Percentiles rank a stretch among this genome's conserved stretches.
Evolutionary conservation across 441 rosid species (phyloP).

Genomic region (Erysimum pusillum): DNA sequence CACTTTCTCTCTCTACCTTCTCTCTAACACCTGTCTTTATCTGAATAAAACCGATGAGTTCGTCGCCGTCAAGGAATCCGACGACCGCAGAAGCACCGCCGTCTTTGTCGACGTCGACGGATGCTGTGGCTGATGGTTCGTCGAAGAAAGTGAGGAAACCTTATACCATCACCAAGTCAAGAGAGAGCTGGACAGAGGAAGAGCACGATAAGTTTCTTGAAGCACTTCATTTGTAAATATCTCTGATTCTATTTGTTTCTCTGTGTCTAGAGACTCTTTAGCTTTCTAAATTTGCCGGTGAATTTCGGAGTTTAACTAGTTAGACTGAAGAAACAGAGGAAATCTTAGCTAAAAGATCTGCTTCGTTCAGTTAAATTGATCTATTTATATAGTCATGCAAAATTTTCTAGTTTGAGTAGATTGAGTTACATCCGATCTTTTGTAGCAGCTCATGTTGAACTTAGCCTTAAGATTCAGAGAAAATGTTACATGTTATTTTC

Average conservation of each 20-base stretch:
- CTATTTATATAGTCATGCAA: not conserved
- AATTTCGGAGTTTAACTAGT: not conserved
- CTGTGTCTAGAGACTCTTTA: not conserved
- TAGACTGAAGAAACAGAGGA: conserved; percentile 9
- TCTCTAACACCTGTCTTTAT: conserved; percentile 19
- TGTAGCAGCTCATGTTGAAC: not conserved
- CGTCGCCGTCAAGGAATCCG: conserved; percentile 51
- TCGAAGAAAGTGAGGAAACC: conserved; percentile 69
- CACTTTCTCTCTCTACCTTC: conserved; percentile 6
- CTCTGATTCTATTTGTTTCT: conserved; percentile 1
- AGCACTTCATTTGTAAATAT: conserved; percentile 63
- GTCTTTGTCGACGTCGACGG: conserved; percentile 45
- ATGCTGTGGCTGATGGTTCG: conserved; percentile 42
- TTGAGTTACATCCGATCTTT: conserved; percentile 2
- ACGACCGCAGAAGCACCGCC: conserved; percentile 45
- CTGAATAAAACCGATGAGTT: conserved; percentile 42
- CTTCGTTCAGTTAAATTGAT: not conserved
- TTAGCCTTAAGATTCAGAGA: not conserved
- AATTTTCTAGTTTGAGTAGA: not conserved
- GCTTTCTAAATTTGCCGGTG: conserved; percentile 6
- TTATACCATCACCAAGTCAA: conserved; percentile 71
- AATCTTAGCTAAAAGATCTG: conserved; percentile 4
- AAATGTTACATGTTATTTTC: not conserved
- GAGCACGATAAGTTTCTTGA: conserved; percentile 73
- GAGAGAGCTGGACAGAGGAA: conserved; percentile 78